Conservation (phyloP, 805 yeast species). For the Helenozyma baotianmanensis region DNA sequence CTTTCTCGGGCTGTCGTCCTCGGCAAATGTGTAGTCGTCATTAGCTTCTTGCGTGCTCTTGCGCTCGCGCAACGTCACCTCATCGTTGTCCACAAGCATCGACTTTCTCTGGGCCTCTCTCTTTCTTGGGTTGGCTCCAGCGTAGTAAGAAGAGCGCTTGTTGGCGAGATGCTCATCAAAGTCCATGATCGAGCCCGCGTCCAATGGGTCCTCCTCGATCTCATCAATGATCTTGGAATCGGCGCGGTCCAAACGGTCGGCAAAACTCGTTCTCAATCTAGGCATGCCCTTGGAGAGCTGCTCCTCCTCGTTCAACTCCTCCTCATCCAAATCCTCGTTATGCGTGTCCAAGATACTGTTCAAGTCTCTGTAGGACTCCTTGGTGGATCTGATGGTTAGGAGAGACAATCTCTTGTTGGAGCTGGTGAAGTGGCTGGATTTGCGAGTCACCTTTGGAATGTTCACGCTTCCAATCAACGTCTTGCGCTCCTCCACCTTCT, state of each 20-base stretch:
- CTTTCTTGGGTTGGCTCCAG: slow-evolving; percentile 19
- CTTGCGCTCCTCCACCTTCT: slow-evolving; percentile 33
- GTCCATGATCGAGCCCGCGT: slow-evolving; percentile 37
- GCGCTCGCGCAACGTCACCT: background rate
- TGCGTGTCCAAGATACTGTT: slow-evolving; percentile 33
- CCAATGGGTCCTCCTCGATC: slow-evolving; percentile 30
- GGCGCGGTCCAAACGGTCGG: slow-evolving; percentile 37
- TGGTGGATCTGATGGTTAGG: slow-evolving; percentile 67
- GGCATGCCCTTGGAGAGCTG: slow-evolving; percentile 11
- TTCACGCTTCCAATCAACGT: slow-evolving; percentile 55
- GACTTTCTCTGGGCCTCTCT: background rate
- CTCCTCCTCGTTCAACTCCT: slow-evolving; percentile 19
- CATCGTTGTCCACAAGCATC: background rate
- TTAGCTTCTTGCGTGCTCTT: slow-evolving; percentile 23
- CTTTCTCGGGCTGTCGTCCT: slow-evolving; percentile 6
- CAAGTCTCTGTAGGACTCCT: slow-evolving; percentile 58
- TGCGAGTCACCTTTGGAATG: slow-evolving; percentile 68
- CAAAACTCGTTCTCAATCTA: slow-evolving; percentile 37
- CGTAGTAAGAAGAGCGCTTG: slow-evolving; percentile 37
- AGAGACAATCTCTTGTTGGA: slow-evolving; percentile 67
- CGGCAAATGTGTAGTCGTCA: slow-evolving; percentile 15
- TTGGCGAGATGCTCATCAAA: slow-evolving; percentile 36
- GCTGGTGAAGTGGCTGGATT: slow-evolving; percentile 56
- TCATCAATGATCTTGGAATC: slow-evolving; percentile 23
- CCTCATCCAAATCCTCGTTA: slow-evolving; percentile 18